Base-by-base conservation (phyloP, 1,284 basidiomycete species). In the Anthracocystis walkeri region DNA sequence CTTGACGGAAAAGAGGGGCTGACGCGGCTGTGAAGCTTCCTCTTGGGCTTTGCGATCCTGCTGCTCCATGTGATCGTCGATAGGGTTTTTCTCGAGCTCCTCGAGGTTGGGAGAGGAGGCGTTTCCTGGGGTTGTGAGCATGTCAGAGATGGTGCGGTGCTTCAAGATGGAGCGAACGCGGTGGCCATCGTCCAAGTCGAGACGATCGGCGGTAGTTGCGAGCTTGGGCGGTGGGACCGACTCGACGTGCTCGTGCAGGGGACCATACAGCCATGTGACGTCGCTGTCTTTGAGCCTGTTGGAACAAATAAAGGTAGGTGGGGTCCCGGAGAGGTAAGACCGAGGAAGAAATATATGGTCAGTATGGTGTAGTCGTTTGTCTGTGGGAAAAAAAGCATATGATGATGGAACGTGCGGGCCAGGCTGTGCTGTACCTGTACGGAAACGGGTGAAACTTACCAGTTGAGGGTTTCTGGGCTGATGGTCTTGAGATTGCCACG, bases 251-350 rank as follows among this genome's bases (percentile, higher is more conserved):
- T 83, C 82, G 57, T 99, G 97, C 1, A 99, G 88, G 16, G 97
- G 97, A 0, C 96, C 96, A 83, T 99, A 99, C 2, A 99, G 89
- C 96, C 97, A 99, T 12, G 97, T 99, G 31, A 99, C 96, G 85
- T 99, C 96, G 27, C 93, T 95, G 87, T 99, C 97, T 86, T 99
- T 99, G 79, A 99, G 90, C 96, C 96, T 99, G 87, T 38, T 14
- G 12, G 35, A 16, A 14, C 35, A 38, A 16, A 38, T 38, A 14
- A 38, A 38, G 10, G 35, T 59, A 2, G 27, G 12, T 11, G 4
- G 7, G 10, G 25, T 27, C 40, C 33, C 33, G 33, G 10, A 53
- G 23, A 41, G 33, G 23, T 23, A 41, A 16, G 14, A 29, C 31
- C 23, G 7, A 16, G 11, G 27, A 21, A 29, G 10, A 23, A 20